Evolutionary conservation across 2,329 filamentous ascomycete species (phyloP).

Genomic region (Huntiella decipiens): DNA sequence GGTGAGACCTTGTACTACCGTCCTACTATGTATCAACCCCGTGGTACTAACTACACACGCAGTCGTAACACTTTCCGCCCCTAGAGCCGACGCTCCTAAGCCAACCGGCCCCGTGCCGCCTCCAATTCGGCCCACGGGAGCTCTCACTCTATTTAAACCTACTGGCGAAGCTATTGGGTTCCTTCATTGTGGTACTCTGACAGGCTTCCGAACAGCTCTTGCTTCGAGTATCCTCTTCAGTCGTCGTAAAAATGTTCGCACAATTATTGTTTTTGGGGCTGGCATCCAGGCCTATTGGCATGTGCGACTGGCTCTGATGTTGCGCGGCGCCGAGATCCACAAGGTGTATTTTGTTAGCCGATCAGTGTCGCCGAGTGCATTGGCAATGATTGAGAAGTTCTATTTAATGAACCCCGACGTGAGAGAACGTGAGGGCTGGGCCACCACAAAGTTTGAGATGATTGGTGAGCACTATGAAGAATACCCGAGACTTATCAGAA

Average conservation of each 20-base stretch:
- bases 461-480: conserved; percentile 54
- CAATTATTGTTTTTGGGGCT: conserved; percentile 67
- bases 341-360: conserved; percentile 72
- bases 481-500: conserved; percentile 44
- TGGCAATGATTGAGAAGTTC: conserved; percentile 30
- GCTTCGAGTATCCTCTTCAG: conserved; percentile 47
- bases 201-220: conserved; percentile 63
- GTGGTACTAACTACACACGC: not conserved
- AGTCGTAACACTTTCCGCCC: conserved; percentile 45
- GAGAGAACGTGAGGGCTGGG: conserved; percentile 42
- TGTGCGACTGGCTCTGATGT: conserved; percentile 60
- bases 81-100: conserved; percentile 14
- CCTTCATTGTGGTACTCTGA: conserved; percentile 54
- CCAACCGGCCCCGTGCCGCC: conserved; percentile 15
- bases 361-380: conserved; percentile 39
- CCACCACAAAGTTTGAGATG: conserved; percentile 45
- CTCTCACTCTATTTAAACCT: conserved; percentile 48
- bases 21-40: not conserved
- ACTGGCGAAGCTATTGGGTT: conserved; percentile 46
- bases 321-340: conserved; percentile 51
- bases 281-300: conserved; percentile 93
- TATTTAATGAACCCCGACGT: conserved; percentile 22
- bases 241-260: conserved; percentile 50
- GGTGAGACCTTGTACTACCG: conserved; percentile 20
- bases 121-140: conserved; percentile 36